These are phyloP conservation scores for Coniosporium apollinis DNA, from an alignment of 495 filamentous ascomycete species.

Conservation along the genomic window DNA sequence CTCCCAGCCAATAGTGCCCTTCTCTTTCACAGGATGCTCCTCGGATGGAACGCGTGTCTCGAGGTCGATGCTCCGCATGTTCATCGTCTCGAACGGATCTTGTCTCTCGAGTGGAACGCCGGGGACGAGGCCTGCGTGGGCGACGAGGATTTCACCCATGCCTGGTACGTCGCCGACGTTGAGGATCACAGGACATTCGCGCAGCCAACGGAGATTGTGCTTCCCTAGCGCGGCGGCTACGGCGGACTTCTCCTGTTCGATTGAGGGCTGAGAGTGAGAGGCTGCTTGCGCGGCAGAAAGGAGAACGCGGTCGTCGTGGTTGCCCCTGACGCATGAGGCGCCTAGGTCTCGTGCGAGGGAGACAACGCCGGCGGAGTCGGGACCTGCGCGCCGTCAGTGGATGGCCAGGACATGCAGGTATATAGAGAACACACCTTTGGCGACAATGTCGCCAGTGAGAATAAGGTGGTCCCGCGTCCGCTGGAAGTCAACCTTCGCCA, in stretches of 20 bases:
- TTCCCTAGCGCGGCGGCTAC: slow-evolving; percentile 20
- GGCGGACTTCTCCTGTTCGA: slow-evolving; percentile 8
- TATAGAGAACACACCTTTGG: no score
- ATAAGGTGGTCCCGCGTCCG: slow-evolving; percentile 55
- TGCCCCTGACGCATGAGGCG: slow-evolving; percentile 73
- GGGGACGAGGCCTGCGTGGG: slow-evolving; percentile 73
- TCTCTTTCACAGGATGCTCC: slow-evolving; percentile 2
- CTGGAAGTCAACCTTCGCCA: slow-evolving; percentile 51
- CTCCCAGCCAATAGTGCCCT: background rate
- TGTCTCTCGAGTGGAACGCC: slow-evolving; percentile 53
- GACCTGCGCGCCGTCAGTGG: no score
- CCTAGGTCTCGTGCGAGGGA: slow-evolving; percentile 48
- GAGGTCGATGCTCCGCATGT: slow-evolving; percentile 66
- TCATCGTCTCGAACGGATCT: slow-evolving; percentile 72
- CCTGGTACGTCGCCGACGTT: slow-evolving; percentile 40
- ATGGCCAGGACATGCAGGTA: no score
- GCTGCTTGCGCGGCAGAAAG: slow-evolving; percentile 28
- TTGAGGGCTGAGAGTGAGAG: slow-evolving; percentile 18
- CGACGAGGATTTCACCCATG: slow-evolving; percentile 49
- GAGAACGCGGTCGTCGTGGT: slow-evolving; percentile 79
- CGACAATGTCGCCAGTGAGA: slow-evolving; percentile 68
- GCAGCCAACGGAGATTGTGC: slow-evolving; percentile 43
- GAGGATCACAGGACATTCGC: slow-evolving; percentile 57
- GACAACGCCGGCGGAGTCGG: slow-evolving; percentile 64
- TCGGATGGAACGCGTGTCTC: slow-evolving; percentile 27